Base-by-base conservation (phyloP, 352 stramenopile species). In the Globisporangium cylindrosporum region DNA sequence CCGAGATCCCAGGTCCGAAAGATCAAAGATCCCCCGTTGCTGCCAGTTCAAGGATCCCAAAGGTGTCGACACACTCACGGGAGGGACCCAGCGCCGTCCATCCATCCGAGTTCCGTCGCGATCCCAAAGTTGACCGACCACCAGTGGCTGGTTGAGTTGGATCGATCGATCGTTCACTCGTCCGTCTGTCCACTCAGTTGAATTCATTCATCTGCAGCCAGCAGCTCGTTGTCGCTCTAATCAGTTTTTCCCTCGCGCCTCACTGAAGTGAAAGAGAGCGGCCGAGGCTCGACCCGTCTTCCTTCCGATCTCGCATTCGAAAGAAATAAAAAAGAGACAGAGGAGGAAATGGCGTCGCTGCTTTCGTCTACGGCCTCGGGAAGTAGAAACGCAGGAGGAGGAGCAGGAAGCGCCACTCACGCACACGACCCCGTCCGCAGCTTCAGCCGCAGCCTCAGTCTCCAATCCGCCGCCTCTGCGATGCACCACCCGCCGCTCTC, bases 401-500 rank as follows among this genome's bases (percentile, higher is more conserved):
- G 4, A 25, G 41, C 58, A 32, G 29, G 4, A 32, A 32, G 4
- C 29, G 4, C 29, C 29, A 32, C 29, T 32, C 29, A 32, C 29
- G 29, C 29, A 32, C 29, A 32, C 29, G 29, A 51, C 41, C 61
- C 18, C 34, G 46, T n/a, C 29, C 62, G 2, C 34, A 32, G n/a
- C 51, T 38, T 61, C 62, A 67, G 62, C 49, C 34, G 38, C 62
- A 67, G 48, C 49, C 51, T 53, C 62, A 67, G 48, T 67, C 62
- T 67, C 51, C 32, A 67, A 67, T 67, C 36, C 20, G 15, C 51
- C 62, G 62, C 15, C 62, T 61, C 62, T 51, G 51, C 12, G 62
- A 67, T 67, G 62, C 62, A 67, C 34, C 62, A 67, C 49, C 62
- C 53, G 15, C 49, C 54, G n/a, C 64, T 64, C 38, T 64, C 36